phyloP scores from a whole-genome alignment of 2,329 filamentous ascomycete species.

The Didymella arachidicola region DNA sequence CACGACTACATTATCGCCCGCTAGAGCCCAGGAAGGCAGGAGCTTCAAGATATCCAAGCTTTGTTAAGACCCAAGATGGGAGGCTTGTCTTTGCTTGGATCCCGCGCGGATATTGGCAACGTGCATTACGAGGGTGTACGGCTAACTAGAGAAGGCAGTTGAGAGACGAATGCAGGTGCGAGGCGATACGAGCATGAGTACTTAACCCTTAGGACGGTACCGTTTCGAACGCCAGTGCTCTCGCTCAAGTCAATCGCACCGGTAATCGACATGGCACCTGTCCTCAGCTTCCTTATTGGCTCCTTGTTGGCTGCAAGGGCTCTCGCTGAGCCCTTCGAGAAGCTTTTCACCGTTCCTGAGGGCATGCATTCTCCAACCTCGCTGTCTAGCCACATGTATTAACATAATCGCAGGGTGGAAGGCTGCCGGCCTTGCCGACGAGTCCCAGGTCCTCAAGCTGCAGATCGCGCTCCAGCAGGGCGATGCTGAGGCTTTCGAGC shows the following conservation, averaged over 20 bases:
- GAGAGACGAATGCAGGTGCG: slow-evolving; percentile 8
- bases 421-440: slow-evolving; percentile 27
- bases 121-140: not conserved
- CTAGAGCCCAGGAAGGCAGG: slow-evolving; percentile 16
- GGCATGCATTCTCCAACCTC: slow-evolving; percentile 19
- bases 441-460: slow-evolving; percentile 35
- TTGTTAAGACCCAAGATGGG: slow-evolving; percentile 5
- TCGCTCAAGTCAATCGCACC: slow-evolving; percentile 24
- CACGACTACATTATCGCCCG: slow-evolving; percentile 10
- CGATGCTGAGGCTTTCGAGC: slow-evolving; percentile 49
- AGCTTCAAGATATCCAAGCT: slow-evolving; percentile 19
- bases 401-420: slow-evolving; percentile 34
- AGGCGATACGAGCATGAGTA: slow-evolving; percentile 1
- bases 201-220: slow-evolving; percentile 8
- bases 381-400: not conserved
- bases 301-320: slow-evolving; percentile 33
- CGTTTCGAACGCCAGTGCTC: slow-evolving; percentile 9
- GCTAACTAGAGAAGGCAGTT: slow-evolving; percentile 22
- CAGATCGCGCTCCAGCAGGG: slow-evolving; percentile 44
- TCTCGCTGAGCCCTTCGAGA: slow-evolving; percentile 39
- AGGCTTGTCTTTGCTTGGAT: slow-evolving; percentile 22
- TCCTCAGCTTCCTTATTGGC: slow-evolving; percentile 34
- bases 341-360: slow-evolving; percentile 33
- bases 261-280: slow-evolving; percentile 32
- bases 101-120: slow-evolving; percentile 9